Evolutionary conservation across 495 filamentous ascomycete species (phyloP).

Genomic region (Hyphodiscus hymeniophilus): DNA sequence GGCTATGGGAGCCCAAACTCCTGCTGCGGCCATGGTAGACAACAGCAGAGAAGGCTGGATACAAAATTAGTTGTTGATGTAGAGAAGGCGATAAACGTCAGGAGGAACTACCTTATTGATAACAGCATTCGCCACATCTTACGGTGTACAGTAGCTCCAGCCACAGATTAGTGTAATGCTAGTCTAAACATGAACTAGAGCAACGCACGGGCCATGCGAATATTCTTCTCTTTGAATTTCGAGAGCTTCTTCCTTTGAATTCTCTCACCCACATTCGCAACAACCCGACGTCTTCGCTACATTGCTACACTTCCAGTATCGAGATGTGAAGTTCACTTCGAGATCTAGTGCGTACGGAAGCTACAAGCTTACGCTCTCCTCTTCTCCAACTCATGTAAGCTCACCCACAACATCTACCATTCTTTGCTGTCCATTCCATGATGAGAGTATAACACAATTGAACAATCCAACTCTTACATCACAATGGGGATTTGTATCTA

Average conservation of each 20-base stretch:
- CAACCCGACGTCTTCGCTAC: not conserved
- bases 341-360: not conserved
- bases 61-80: no score
- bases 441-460: conserved; percentile 47
- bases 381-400: not conserved
- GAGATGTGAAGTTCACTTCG: not conserved
- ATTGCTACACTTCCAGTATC: no score
- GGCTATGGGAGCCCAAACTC: conserved; percentile 64
- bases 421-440: conserved; percentile 25
- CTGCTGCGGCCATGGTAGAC: conserved; percentile 57
- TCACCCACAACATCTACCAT: no score
- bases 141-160: not conserved
- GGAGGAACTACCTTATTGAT: no score
- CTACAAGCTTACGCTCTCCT: not conserved
- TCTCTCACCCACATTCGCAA: not conserved
- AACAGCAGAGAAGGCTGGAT: not conserved
- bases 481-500: conserved; percentile 48
- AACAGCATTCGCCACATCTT: not conserved
- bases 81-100: not conserved
- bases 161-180: no score
- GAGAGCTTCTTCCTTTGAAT: no score
- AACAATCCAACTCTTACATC: conserved; percentile 82
- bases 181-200: not conserved
- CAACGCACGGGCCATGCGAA: not conserved
- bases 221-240: not conserved